Conservation (phyloP, 73 alveolate genomes). For the Blepharisma stoltei region DNA sequence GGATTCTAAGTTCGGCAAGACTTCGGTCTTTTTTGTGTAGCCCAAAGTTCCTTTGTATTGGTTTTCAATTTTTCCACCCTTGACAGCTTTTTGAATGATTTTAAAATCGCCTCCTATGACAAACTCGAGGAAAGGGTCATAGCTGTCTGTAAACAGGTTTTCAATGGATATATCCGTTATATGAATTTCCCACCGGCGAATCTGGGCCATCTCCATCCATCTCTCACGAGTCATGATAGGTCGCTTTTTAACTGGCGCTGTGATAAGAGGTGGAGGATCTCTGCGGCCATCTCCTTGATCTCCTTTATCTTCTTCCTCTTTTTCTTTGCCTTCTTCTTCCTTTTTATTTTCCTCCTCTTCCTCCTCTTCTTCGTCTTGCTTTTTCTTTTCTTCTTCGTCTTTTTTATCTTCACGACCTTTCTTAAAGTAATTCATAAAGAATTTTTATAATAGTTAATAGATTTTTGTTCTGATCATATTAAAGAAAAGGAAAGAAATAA, state of each 20-base stretch:
- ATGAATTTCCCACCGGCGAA: conserved; percentile 23
- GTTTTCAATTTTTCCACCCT: neutral
- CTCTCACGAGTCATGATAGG: conserved; percentile 31
- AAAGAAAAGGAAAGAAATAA: too few relatives aligned
- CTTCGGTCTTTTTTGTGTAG: conserved; percentile 26
- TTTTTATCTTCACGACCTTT: neutral
- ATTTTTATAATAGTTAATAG: too few relatives aligned
- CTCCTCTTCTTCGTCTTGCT: conserved; percentile 21
- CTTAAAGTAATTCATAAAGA: neutral
- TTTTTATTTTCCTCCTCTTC: conserved; percentile 26
- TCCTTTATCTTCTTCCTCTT: conserved; percentile 18
- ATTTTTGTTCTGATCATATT: too few relatives aligned
- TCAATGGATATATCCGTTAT: conserved; percentile 20
- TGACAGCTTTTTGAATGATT: neutral
- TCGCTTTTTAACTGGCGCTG: neutral
- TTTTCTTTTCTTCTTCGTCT: conserved; percentile 21
- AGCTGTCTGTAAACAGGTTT: conserved; percentile 3
- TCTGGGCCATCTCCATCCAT: conserved; percentile 32
- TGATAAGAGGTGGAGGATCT: conserved; percentile 21
- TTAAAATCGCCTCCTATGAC: conserved; percentile 27
- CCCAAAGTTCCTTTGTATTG: conserved; percentile 25
- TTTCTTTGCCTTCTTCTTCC: conserved; percentile 16
- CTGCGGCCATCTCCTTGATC: conserved; percentile 4
- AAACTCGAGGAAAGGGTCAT: conserved; percentile 32
- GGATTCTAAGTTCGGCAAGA: neutral